Evolutionary conservation across 371 early-diverging fungal genomes (phyloP).

Genomic region (Mucor plumbeus): DNA sequence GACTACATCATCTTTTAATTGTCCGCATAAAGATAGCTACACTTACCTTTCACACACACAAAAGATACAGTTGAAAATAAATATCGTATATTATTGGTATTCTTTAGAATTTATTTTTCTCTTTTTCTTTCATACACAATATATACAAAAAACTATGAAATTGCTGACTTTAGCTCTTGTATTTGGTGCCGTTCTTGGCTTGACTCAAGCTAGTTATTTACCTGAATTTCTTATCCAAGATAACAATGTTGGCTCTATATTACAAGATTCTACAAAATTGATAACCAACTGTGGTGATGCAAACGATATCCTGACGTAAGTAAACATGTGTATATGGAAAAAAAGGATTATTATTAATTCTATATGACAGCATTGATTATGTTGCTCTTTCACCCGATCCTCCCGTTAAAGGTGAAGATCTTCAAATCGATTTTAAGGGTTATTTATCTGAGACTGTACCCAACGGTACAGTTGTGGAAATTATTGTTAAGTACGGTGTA

Average conservation of each 20-base stretch:
- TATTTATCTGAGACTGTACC: slow-evolving; percentile 49
- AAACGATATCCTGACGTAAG: slow-evolving; percentile 32
- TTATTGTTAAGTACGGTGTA: slow-evolving; percentile 58
- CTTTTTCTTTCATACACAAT: slow-evolving; percentile 7
- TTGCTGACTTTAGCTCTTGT: slow-evolving; percentile 10
- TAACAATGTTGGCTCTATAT: slow-evolving; percentile 4
- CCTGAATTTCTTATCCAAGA: slow-evolving; percentile 29
- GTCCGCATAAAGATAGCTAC: neutral
- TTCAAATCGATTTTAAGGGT: slow-evolving; percentile 61
- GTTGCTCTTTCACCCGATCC: slow-evolving; percentile 62
- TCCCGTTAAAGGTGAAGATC: slow-evolving; percentile 54
- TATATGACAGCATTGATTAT: slow-evolving; percentile 42
- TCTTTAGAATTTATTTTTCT: neutral
- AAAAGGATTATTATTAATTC: neutral
- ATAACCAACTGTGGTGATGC: slow-evolving; percentile 34
- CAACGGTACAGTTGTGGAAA: slow-evolving; percentile 53
- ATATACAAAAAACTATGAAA: slow-evolving; percentile 12
- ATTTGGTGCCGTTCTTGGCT: neutral
- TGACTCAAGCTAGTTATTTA: slow-evolving; percentile 19
- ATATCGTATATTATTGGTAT: neutral
- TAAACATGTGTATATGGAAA: neutral
- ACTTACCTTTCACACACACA: neutral
- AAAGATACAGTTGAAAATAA: neutral
- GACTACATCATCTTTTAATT: slow-evolving; percentile 7
- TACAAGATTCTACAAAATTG: slow-evolving; percentile 27